Percentiles rank a stretch among this genome's conserved stretches.
These are phyloP conservation scores for Xylariales sp. DNA, from an alignment of 2,329 filamentous ascomycete species.

Conservation along the genomic window DNA sequence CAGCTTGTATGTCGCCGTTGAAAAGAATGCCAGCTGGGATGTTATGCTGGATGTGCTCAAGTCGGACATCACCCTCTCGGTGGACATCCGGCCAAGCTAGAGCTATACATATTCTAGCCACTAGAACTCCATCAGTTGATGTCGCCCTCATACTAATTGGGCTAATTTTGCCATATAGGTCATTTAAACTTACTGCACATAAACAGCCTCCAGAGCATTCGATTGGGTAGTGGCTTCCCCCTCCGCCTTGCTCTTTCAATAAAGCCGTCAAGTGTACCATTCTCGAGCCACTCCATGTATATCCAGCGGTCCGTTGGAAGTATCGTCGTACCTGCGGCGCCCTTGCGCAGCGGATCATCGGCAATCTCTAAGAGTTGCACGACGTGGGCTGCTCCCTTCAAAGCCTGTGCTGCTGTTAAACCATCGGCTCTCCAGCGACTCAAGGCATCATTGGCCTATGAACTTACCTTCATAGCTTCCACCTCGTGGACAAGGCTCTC, in stretches of 20 bases:
- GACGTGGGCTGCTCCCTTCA: not conserved
- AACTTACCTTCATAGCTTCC: not conserved
- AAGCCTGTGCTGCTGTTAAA: not conserved
- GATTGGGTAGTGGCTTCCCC: conserved; percentile 1
- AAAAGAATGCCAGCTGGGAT: not conserved
- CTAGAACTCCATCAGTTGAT: not conserved
- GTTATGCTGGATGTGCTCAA: not conserved
- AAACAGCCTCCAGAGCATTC: conserved; percentile 6
- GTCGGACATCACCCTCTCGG: not conserved
- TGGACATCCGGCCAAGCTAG: not conserved
- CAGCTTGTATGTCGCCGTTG: not conserved
- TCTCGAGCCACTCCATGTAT: conserved; percentile 8
- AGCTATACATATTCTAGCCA: conserved; percentile 1
- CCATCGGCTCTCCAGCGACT: too few relatives aligned
- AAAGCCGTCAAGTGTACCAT: conserved; percentile 1
- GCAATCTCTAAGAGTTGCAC: not conserved
- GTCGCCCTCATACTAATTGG: too few relatives aligned
- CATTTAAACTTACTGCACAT: conserved; percentile 5
- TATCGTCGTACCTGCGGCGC: not conserved
- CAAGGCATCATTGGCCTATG: not conserved
- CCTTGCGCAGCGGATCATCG: not conserved
- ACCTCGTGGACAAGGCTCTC: not conserved
- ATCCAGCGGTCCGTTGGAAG: not conserved
- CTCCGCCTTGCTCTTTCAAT: not conserved
- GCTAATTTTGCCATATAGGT: too few relatives aligned